Evolutionary conservation across 495 filamentous ascomycete genomes (phyloP).

Genomic region (Daldinia decipiens): DNA sequence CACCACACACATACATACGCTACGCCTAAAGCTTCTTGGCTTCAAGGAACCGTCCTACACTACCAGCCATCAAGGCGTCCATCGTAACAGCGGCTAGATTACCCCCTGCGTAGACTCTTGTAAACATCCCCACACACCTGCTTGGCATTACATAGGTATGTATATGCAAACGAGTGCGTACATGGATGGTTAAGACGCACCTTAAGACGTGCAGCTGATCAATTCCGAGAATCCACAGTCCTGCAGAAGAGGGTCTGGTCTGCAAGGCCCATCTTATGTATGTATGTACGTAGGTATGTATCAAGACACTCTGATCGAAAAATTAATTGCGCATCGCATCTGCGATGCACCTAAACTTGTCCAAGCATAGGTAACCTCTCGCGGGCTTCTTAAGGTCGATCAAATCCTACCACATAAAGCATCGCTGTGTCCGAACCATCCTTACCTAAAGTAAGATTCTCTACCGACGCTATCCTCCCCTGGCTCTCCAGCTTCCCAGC

Average conservation of each 20-base stretch:
- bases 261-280: too few relatives aligned
- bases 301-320: not conserved
- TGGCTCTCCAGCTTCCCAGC: not conserved
- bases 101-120: not conserved
- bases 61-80: not conserved
- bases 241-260: not conserved
- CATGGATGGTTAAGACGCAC: not conserved
- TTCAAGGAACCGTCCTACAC: not conserved
- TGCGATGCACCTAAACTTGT: not conserved
- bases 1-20: not conserved
- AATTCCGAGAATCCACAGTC: not conserved
- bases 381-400: not conserved
- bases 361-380: not conserved
- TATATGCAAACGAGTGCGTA: not conserved
- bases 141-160: not conserved
- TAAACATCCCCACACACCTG: not conserved
- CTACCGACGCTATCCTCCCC: not conserved
- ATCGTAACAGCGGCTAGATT: constrained; percentile 13
- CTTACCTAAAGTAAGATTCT: not conserved
- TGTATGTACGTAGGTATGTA: too few relatives aligned
- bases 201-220: constrained; percentile 2
- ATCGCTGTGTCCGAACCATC: not conserved
- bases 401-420: not conserved
- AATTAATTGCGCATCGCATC: constrained; percentile 12
- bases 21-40: not conserved